phyloP scores from a whole-genome alignment of 2,329 filamentous ascomycete genomes.

The Daldinia eschscholtzii region DNA sequence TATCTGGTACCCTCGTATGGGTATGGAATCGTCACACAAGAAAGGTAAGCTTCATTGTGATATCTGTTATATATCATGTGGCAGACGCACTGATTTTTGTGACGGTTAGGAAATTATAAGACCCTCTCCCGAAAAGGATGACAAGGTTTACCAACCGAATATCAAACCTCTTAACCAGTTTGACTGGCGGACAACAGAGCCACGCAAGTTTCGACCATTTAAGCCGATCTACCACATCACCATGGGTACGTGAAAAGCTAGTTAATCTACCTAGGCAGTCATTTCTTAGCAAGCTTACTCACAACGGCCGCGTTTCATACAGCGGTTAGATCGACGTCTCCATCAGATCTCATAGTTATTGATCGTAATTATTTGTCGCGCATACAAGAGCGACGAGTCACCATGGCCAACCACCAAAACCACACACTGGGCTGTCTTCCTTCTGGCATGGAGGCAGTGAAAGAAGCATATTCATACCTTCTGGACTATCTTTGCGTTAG shows the following conservation, averaged over 20 bases:
- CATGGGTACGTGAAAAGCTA: constrained; percentile 58
- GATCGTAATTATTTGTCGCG: constrained; percentile 64
- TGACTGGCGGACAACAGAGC: constrained; percentile 57
- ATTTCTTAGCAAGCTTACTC: constrained; percentile 22
- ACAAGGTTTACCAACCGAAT: constrained; percentile 47
- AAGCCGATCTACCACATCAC: constrained; percentile 67
- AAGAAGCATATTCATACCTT: constrained; percentile 64
- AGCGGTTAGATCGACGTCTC: constrained; percentile 59
- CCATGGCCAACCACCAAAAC: constrained; percentile 56
- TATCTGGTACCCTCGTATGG: background rate
- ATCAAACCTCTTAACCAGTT: constrained; percentile 53
- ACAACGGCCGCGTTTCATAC: constrained; percentile 3
- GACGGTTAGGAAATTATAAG: background rate
- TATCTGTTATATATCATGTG: background rate
- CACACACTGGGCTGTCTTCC: constrained; percentile 60
- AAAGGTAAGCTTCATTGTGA: constrained; percentile 4
- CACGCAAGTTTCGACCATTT: constrained; percentile 61
- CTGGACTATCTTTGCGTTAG: constrained; percentile 63
- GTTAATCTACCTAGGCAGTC: background rate
- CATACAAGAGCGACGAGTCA: constrained; percentile 56
- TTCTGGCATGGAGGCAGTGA: constrained; percentile 57
- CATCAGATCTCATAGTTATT: constrained; percentile 66
- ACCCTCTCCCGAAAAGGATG: background rate
- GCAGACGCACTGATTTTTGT: background rate
- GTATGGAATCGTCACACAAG: constrained; percentile 14